Evolutionary conservation across 306 rosid genomes (phyloP), one percentile per base, ranked within the genome.

Genomic region (Carpinus viminea): DNA sequence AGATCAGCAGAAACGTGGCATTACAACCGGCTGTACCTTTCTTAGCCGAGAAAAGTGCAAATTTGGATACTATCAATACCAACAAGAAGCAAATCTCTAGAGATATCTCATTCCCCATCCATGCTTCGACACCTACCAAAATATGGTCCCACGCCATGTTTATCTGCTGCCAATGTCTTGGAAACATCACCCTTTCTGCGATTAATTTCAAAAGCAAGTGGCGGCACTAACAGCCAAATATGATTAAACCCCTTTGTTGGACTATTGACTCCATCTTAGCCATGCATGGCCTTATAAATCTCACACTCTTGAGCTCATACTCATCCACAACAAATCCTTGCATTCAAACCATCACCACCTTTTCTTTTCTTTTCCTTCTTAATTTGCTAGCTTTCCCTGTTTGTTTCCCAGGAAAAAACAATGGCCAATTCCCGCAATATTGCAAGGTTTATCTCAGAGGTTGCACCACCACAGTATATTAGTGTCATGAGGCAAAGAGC

Each of bases 391-490:
- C 45, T 31, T 31, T 31, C 2, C 21, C 70, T 38, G 50, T 11
- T 66, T 41, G 26, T 7, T 66, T 66, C 50, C 18, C 28, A 12
- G 9, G 16, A 66, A 18, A 6, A 7, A 45, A 56, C 26, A 74
- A 95, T 95, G 98, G 96, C 97, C 0, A 95, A 55, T 69, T 83
- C 96, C 8, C 87, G 98, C 26, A 41, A 41, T 41, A 65, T 92
- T 18, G 97, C 97, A 24, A 89, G 91, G 90, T 89, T 95, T 78
- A 77, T 95, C 59, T 84, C 89, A 76, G 98, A 95, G 83, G 98
- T 87, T 8, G 98, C 98, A 36, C 98, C 98, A n/a, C 96, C 98
- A 28, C 96, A 92, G 28, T 83, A 91, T 84, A 88, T 95, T 73
- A 86, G 81, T 74, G 97, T 95, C 74, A 92, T 95, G 86, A 92